Percentiles rank a stretch among this genome's conserved stretches.
Evolutionary conservation across 2,329 filamentous ascomycete genomes (phyloP).

Genomic region (Paraphaeosphaeria sporulosa): DNA sequence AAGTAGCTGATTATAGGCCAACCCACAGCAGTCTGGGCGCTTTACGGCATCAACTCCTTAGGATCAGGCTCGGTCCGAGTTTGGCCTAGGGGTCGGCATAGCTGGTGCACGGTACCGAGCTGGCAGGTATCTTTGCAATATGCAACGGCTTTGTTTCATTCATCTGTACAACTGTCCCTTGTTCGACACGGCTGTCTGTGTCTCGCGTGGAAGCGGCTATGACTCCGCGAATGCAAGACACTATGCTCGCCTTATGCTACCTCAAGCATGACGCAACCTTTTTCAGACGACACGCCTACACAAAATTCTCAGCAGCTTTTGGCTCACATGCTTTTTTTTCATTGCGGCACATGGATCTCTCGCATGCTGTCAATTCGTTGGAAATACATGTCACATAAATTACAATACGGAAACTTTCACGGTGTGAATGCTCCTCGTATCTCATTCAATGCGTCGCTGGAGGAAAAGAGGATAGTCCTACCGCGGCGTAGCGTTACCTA

Average conservation of each 20-base stretch:
- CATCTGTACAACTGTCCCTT: conserved; percentile 27
- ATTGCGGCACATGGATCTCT: not conserved
- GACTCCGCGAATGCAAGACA: conserved; percentile 42
- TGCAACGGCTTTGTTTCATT: conserved; percentile 6
- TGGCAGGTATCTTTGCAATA: conserved; percentile 17
- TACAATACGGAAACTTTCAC: conserved; percentile 6
- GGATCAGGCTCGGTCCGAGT: conserved; percentile 2
- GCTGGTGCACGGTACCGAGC: conserved; percentile 10
- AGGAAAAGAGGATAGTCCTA: conserved; percentile 18
- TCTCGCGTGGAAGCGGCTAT: conserved; percentile 44
- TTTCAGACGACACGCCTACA: conserved; percentile 24
- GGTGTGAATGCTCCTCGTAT: not conserved
- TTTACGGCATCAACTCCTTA: not conserved
- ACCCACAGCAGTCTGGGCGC: not conserved
- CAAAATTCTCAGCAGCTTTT: not conserved
- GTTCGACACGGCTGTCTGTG: conserved; percentile 24
- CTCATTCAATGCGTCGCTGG: conserved; percentile 5
- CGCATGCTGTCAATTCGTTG: not conserved
- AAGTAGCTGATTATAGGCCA: conserved; percentile 5
- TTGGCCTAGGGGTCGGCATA: conserved; percentile 3
- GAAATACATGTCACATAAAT: not conserved
- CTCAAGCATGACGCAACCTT: conserved; percentile 39
- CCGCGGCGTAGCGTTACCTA: conserved; percentile 15
- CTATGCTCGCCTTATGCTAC: conserved; percentile 30
- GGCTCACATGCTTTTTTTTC: not conserved